These are phyloP conservation scores for Pseudonitzschia delicatissima DNA, from an alignment of 108 stramenopile species.

Conservation along the genomic window DNA sequence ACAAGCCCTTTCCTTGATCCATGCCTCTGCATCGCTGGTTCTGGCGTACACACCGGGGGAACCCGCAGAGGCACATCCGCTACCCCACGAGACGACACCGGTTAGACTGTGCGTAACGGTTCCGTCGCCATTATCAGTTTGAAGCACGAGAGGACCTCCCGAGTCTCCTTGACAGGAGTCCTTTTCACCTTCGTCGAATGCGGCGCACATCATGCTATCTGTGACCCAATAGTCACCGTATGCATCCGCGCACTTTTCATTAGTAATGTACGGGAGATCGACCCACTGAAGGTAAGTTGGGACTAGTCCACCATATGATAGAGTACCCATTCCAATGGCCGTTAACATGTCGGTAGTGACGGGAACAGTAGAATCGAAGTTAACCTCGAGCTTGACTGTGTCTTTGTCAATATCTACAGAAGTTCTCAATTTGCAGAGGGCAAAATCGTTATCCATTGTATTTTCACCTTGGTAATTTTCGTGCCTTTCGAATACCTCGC, in stretches of 20 bases:
- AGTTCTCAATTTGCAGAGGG: conserved; percentile 19
- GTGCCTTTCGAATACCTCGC: neutral
- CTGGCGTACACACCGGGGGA: conserved; percentile 55
- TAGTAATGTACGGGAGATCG: neutral
- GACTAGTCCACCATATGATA: conserved; percentile 28
- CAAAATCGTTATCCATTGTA: conserved; percentile 34
- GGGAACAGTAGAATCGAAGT: conserved; percentile 32
- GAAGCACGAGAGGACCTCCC: conserved; percentile 42
- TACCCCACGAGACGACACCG: conserved; percentile 56
- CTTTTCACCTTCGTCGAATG: conserved; percentile 15
- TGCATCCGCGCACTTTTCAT: conserved; percentile 9
- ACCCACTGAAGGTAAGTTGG: neutral
- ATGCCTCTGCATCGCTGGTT: conserved; percentile 15
- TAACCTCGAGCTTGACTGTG: conserved; percentile 24
- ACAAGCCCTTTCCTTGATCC: conserved; percentile 38
- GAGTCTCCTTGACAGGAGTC: conserved; percentile 62
- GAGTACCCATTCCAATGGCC: conserved; percentile 41
- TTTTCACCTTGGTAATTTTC: conserved; percentile 12
- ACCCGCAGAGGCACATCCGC: conserved; percentile 42
- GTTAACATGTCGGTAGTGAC: conserved; percentile 10
- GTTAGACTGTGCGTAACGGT: conserved; percentile 21
- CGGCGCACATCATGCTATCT: conserved; percentile 41
- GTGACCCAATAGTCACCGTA: conserved; percentile 13
- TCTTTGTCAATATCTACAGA: conserved; percentile 17
- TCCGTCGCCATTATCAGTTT: conserved; percentile 20